phyloP scores from a whole-genome alignment of 2,329 filamentous ascomycete species.

The Onygenales sp. region DNA sequence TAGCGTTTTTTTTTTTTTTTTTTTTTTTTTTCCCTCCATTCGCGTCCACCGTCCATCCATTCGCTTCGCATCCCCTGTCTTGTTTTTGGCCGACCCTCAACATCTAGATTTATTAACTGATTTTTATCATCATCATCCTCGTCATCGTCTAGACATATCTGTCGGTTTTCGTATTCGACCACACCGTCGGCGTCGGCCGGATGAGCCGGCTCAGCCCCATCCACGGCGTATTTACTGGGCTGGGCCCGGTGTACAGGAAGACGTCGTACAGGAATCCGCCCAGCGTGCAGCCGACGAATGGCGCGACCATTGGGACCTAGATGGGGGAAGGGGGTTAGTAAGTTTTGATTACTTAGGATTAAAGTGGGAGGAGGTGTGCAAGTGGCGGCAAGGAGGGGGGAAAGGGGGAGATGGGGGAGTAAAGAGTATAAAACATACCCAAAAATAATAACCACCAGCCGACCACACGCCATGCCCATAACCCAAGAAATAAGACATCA shows the following conservation, averaged over 20 bases:
- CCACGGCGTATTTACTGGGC: constrained; percentile 58
- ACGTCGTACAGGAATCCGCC: constrained; percentile 60
- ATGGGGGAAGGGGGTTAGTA: background rate
- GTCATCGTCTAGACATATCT: background rate
- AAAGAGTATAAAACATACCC: constrained; percentile 37
- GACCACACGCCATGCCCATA: constrained; percentile 60
- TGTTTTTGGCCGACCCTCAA: too few relatives aligned
- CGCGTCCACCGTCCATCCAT: too few relatives aligned
- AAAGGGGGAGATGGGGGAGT: constrained; percentile 1
- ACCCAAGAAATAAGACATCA: constrained; percentile 58
- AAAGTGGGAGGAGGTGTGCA: background rate
- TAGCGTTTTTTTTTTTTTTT: too few relatives aligned
- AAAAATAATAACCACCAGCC: constrained; percentile 62
- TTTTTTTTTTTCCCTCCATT: too few relatives aligned
- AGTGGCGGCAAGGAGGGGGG: background rate
- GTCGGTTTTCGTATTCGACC: constrained; percentile 11
- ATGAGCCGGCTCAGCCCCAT: constrained; percentile 51
- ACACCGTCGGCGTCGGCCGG: constrained; percentile 13
- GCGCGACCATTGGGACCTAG: constrained; percentile 62
- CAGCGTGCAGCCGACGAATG: constrained; percentile 55
- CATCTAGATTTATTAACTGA: too few relatives aligned
- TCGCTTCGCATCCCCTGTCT: too few relatives aligned
- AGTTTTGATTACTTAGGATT: background rate
- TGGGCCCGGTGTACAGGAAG: constrained; percentile 61
- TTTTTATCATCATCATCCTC: background rate